These are phyloP conservation scores for Daldinia sp. DNA, from an alignment of 2,329 filamentous ascomycete genomes.

Conservation along the genomic window DNA sequence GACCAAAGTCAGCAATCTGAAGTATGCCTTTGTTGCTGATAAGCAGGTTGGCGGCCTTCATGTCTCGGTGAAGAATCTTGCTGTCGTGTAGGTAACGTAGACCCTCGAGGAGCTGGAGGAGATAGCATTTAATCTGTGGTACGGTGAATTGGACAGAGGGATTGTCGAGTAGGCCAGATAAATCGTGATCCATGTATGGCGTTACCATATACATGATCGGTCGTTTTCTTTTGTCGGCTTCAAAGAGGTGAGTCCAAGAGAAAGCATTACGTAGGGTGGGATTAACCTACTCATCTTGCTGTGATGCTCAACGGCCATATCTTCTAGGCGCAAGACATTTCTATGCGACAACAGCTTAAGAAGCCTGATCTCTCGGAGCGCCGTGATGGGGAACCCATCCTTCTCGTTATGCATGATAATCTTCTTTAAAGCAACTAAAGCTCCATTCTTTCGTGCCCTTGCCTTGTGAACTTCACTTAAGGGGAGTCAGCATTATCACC, in stretches of 20 bases:
- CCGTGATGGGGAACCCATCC: slow-evolving; percentile 99
- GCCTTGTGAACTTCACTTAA: slow-evolving; percentile 88
- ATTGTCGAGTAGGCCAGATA: slow-evolving; percentile 96
- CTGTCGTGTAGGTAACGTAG: slow-evolving; percentile 89
- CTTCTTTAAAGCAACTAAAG: slow-evolving; percentile 91
- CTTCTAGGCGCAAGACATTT: slow-evolving; percentile 86
- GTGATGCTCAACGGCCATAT: slow-evolving; percentile 91
- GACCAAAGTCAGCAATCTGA: slow-evolving; percentile 96
- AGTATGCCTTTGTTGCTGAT: slow-evolving; percentile 94
- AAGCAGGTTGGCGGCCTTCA: slow-evolving; percentile 97
- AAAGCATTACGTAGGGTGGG: slow-evolving; percentile 4
- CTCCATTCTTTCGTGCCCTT: slow-evolving; percentile 75
- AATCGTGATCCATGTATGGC: slow-evolving; percentile 98
- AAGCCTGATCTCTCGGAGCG: slow-evolving; percentile 95
- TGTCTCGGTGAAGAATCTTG: slow-evolving; percentile 92
- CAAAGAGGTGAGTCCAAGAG: slow-evolving; percentile 39
- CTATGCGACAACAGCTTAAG: slow-evolving; percentile 92
- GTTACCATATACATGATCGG: slow-evolving; percentile 98
- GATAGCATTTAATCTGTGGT: slow-evolving; percentile 96
- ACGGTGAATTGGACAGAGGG: slow-evolving; percentile 87
- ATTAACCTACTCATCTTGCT: slow-evolving; percentile 44
- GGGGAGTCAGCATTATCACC: slow-evolving; percentile 34
- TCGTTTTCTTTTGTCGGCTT: slow-evolving; percentile 79
- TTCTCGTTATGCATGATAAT: slow-evolving; percentile 99
- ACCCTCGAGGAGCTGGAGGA: slow-evolving; percentile 91